Percentiles rank a stretch among this genome's conserved stretches.
phyloP scores from a whole-genome alignment of 495 filamentous ascomycete genomes.

The Tuber umbilicatum region DNA sequence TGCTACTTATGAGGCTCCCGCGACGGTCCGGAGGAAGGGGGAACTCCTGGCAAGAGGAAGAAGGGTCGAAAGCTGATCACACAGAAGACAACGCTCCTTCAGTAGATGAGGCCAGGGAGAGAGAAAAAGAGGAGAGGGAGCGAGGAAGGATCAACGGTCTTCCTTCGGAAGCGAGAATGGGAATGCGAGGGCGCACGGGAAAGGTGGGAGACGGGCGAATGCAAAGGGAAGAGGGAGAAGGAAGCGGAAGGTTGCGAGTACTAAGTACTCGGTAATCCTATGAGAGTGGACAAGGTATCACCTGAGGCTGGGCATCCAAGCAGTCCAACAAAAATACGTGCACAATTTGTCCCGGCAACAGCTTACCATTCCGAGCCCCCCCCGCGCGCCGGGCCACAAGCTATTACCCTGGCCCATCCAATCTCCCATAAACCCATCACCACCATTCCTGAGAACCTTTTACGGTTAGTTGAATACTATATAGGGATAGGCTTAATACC shows the following conservation, averaged over 20 bases:
- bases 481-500: not conserved
- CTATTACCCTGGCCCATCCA: slow-evolving; percentile 22
- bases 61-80: slow-evolving; percentile 12
- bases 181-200: slow-evolving; percentile 2
- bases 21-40: slow-evolving; percentile 4
- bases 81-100: slow-evolving; percentile 9
- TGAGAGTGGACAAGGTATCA: not conserved
- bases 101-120: slow-evolving; percentile 11
- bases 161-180: slow-evolving; percentile 8
- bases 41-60: slow-evolving; percentile 16
- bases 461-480: not conserved
- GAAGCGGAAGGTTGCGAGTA: slow-evolving; percentile 34
- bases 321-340: slow-evolving; percentile 20
- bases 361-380: slow-evolving; percentile 20
- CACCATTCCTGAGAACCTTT: slow-evolving; percentile 5
- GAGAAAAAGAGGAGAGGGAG: slow-evolving; percentile 15
- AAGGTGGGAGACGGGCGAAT: slow-evolving; percentile 11
- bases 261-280: slow-evolving; percentile 29
- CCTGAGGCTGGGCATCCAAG: slow-evolving; percentile 29
- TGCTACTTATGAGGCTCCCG: slow-evolving; percentile 11
- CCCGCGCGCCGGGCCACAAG: slow-evolving; percentile 9
- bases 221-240: slow-evolving; percentile 19
- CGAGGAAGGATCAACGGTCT: slow-evolving; percentile 9
- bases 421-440: slow-evolving; percentile 20
- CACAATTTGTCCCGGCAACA: slow-evolving; percentile 22